Evolutionary conservation across 345 rosid species (phyloP).

Genomic region (Sisymbrium irio): DNA sequence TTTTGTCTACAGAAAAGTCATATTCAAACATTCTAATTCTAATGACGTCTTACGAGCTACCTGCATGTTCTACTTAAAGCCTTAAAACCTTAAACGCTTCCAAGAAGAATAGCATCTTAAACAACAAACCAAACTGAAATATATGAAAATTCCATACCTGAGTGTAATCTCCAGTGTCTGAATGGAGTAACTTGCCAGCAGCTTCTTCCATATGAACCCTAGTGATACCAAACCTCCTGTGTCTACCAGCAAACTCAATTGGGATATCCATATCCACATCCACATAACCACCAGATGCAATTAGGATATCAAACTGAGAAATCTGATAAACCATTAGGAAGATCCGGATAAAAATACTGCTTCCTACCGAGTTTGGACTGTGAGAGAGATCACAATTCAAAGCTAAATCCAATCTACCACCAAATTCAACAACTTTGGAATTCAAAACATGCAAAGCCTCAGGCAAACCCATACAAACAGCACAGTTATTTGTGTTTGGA

Average conservation of each 20-base stretch:
- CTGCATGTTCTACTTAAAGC: neutral
- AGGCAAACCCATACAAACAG: conserved; percentile 94
- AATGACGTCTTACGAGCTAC: conserved; percentile 51
- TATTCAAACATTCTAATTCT: neutral
- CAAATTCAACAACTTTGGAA: conserved; percentile 80
- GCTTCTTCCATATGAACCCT: conserved; percentile 99
- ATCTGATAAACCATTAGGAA: conserved; percentile 97
- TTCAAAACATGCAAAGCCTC: conserved; percentile 85
- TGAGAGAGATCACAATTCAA: conserved; percentile 79
- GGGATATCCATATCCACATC: conserved; percentile 95
- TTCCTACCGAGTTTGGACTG: conserved; percentile 92
- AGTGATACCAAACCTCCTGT: conserved; percentile 81
- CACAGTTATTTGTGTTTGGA: conserved; percentile 75
- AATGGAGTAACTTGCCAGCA: conserved; percentile 88
- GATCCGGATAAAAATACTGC: conserved; percentile 96
- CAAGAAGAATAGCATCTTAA: neutral
- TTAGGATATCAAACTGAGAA: conserved; percentile 91
- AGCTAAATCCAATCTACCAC: conserved; percentile 80
- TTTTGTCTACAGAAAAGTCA: neutral
- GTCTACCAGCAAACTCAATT: conserved; percentile 86
- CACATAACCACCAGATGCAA: conserved; percentile 67
- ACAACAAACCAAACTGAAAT: neutral
- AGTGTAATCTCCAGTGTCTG: conserved; percentile 66
- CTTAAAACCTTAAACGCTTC: neutral
- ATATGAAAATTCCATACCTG: conserved; percentile 40